Evolutionary conservation across 768 basidiomycete genomes (phyloP).

Genomic region (Serendipita indica): DNA sequence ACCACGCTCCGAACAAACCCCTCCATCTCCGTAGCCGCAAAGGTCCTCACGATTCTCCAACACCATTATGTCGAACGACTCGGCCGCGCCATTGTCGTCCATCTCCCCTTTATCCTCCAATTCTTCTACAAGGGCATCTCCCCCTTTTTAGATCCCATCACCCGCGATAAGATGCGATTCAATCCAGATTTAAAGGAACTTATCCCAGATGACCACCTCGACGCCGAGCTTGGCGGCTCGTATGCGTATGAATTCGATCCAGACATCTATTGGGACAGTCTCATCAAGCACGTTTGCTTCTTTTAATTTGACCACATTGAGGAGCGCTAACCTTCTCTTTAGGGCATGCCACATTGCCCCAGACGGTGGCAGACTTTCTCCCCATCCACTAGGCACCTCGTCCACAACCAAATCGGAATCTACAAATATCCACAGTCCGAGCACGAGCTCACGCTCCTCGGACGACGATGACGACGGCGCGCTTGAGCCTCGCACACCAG

Average conservation of each 20-base stretch:
- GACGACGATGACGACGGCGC: neutral
- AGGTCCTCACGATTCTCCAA: constrained; percentile 68
- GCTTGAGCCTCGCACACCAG: neutral
- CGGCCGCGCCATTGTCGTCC: constrained; percentile 69
- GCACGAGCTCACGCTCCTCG: neutral
- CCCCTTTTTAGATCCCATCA: constrained; percentile 79
- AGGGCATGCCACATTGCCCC: neutral
- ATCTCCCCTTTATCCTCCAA: constrained; percentile 56
- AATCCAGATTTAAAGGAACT: constrained; percentile 71
- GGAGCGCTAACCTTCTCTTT: neutral
- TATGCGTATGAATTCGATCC: constrained; percentile 61
- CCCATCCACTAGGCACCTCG: neutral
- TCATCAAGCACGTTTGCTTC: constrained; percentile 41
- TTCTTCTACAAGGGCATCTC: constrained; percentile 75
- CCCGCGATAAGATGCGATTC: constrained; percentile 85
- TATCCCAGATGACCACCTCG: constrained; percentile 58
- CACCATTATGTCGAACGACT: constrained; percentile 83
- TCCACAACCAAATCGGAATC: neutral
- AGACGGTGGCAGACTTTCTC: neutral
- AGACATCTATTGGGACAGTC: constrained; percentile 62
- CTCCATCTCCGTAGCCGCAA: constrained; percentile 63
- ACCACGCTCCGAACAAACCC: constrained; percentile 74
- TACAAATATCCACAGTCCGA: neutral
- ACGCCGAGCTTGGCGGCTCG: constrained; percentile 69
- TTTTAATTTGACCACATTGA: neutral